Evolutionary conservation across 352 stramenopile genomes (phyloP).

Genomic region (Pythium periplocum): DNA sequence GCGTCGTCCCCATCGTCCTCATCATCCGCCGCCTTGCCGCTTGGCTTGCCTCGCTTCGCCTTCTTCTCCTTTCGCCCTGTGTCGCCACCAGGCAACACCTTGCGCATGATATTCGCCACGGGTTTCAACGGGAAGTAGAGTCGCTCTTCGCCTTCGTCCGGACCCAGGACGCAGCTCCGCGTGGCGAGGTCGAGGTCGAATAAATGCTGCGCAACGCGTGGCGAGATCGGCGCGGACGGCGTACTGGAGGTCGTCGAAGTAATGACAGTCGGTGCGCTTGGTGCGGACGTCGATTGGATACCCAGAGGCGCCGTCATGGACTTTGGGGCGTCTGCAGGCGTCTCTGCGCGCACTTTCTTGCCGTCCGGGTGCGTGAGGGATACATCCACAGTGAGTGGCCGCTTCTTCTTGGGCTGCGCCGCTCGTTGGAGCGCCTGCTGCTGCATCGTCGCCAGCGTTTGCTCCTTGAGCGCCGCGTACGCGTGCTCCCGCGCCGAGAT

Average conservation of each 20-base stretch:
- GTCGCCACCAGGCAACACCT: constrained; percentile 26
- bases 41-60: neutral
- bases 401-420: neutral
- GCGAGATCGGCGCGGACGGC: constrained; percentile 29
- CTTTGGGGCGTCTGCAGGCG: too few species aligned
- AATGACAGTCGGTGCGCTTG: neutral
- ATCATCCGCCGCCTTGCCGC: neutral
- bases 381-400: neutral
- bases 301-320: too few species aligned
- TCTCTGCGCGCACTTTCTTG: too few species aligned
- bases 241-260: neutral
- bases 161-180: constrained; percentile 27
- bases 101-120: constrained; percentile 74
- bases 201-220: constrained; percentile 52
- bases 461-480: constrained; percentile 55
- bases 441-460: constrained; percentile 45
- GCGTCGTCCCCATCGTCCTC: constrained; percentile 12
- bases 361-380: too few species aligned
- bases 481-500: constrained; percentile 38
- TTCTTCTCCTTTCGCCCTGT: constrained; percentile 1
- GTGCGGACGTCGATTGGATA: neutral
- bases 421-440: constrained; percentile 19
- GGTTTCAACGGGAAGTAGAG: constrained; percentile 70
- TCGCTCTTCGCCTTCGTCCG: constrained; percentile 58
- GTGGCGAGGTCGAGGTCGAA: constrained; percentile 62